Conservation (phyloP, 1,284 basidiomycete species). For the Neolentinus lepideus region DNA sequence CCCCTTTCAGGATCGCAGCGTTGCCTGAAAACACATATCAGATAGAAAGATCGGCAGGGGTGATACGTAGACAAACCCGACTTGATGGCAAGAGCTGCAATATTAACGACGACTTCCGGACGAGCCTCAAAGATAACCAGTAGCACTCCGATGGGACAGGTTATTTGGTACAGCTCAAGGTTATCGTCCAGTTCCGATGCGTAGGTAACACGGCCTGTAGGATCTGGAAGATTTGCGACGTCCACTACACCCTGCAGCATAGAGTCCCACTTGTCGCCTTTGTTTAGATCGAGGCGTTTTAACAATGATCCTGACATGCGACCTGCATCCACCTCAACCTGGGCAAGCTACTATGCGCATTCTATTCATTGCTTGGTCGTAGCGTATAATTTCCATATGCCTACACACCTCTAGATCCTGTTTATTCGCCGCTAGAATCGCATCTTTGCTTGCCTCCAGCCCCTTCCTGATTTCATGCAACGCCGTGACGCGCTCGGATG, state of each 20-base stretch:
- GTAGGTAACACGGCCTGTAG: slow-evolving; percentile 84
- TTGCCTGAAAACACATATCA: slow-evolving; percentile 51
- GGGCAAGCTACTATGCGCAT: slow-evolving; percentile 52
- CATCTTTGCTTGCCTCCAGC: slow-evolving; percentile 54
- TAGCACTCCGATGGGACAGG: slow-evolving; percentile 95
- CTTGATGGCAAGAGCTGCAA: slow-evolving; percentile 94
- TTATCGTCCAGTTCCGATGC: slow-evolving; percentile 83
- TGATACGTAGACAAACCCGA: slow-evolving; percentile 53
- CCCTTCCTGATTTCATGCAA: slow-evolving; percentile 64
- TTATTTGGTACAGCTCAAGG: slow-evolving; percentile 88
- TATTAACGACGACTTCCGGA: slow-evolving; percentile 98
- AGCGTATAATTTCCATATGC: not conserved
- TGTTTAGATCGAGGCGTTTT: slow-evolving; percentile 81
- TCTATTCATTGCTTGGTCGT: not conserved
- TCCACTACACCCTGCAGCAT: slow-evolving; percentile 90
- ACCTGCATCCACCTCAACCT: slow-evolving; percentile 71
- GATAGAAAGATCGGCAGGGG: slow-evolving; percentile 1
- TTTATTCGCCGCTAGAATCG: slow-evolving; percentile 75
- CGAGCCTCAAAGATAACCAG: slow-evolving; percentile 97
- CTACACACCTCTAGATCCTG: slow-evolving; percentile 66
- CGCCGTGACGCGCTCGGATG: slow-evolving; percentile 63
- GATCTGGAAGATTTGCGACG: slow-evolving; percentile 82
- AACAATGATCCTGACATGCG: slow-evolving; percentile 80
- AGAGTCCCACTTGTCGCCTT: slow-evolving; percentile 87
- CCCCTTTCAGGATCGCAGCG: slow-evolving; percentile 94